A percentile compares a stretch with the other conserved stretches of the same genome.
These are phyloP conservation scores for Lipomyces starkeyi DNA, from an alignment of 805 yeast species.

Conservation along the genomic window DNA sequence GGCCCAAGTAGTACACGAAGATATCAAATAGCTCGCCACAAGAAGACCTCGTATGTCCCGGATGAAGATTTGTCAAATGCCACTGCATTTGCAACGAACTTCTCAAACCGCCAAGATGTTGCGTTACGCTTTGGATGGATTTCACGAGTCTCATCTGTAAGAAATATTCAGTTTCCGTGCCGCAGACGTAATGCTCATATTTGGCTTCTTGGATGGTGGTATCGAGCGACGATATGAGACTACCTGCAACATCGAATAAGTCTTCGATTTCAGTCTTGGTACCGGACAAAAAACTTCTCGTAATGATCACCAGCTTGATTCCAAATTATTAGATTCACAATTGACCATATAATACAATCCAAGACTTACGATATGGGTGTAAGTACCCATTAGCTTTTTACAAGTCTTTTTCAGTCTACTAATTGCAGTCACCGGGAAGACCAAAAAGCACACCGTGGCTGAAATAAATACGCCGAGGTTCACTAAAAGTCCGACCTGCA, in stretches of 20 bases:
- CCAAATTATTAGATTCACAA: too few species aligned
- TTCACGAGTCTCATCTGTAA: slow-evolving; percentile 55
- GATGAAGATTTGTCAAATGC: slow-evolving; percentile 26
- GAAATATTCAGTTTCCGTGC: slow-evolving; percentile 61
- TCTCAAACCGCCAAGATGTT: slow-evolving; percentile 69
- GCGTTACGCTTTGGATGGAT: slow-evolving; percentile 58
- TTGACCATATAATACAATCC: slow-evolving; percentile 38
- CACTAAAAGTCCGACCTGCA: slow-evolving; percentile 63
- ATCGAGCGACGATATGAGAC: slow-evolving; percentile 44
- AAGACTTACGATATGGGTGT: slow-evolving; percentile 52
- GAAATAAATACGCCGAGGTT: slow-evolving; percentile 65
- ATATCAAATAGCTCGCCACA: slow-evolving; percentile 61
- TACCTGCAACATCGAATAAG: slow-evolving; percentile 21
- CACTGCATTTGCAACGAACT: slow-evolving; percentile 64
- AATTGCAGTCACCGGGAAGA: slow-evolving; percentile 70
- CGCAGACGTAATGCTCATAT: slow-evolving; percentile 62
- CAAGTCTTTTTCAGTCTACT: slow-evolving; percentile 50
- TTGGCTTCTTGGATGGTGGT: slow-evolving; percentile 61
- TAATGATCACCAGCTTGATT: slow-evolving; percentile 19
- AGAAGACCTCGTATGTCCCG: slow-evolving; percentile 20
- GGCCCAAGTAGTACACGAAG: slow-evolving; percentile 72
- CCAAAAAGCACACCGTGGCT: slow-evolving; percentile 61
- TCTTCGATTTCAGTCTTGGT: slow-evolving; percentile 33
- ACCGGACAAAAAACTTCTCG: slow-evolving; percentile 32
- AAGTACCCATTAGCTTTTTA: slow-evolving; percentile 53